Evolutionary conservation across 2,329 filamentous ascomycete genomes (phyloP).

Genomic region (Paecilomyces sp.): DNA sequence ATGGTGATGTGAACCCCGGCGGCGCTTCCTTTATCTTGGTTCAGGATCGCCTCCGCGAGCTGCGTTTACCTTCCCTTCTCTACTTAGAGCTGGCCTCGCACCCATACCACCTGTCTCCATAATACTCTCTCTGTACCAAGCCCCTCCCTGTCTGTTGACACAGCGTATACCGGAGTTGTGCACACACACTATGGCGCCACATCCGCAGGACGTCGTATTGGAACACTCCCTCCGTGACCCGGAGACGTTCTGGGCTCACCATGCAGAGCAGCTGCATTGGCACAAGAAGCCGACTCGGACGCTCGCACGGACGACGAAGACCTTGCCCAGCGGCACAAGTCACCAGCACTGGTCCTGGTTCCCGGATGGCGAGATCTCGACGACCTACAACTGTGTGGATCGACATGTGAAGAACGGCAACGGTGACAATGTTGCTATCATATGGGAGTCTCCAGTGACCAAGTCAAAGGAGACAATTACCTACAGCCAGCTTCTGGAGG

Average conservation of each 20-base stretch:
- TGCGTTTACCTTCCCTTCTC: background rate
- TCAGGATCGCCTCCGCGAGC: background rate
- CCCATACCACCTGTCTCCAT: background rate
- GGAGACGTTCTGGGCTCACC: slow-evolving; percentile 65
- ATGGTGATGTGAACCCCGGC: background rate
- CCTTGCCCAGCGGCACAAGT: slow-evolving; percentile 49
- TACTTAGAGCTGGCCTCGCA: background rate
- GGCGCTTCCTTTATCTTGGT: background rate
- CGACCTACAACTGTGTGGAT: slow-evolving; percentile 86
- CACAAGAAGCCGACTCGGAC: slow-evolving; percentile 63
- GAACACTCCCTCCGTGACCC: slow-evolving; percentile 58
- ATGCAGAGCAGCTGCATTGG: slow-evolving; percentile 73
- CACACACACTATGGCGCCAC: slow-evolving; percentile 14
- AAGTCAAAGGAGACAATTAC: slow-evolving; percentile 63
- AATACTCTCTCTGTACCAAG: background rate
- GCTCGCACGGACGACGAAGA: slow-evolving; percentile 56
- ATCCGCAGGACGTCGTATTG: slow-evolving; percentile 46
- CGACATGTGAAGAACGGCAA: slow-evolving; percentile 76
- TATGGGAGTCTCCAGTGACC: slow-evolving; percentile 84
- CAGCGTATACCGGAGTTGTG: background rate
- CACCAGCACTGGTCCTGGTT: slow-evolving; percentile 89
- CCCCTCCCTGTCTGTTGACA: background rate
- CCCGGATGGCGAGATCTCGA: slow-evolving; percentile 78
- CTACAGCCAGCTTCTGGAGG: slow-evolving; percentile 66
- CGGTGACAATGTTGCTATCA: slow-evolving; percentile 66